phyloP scores from a whole-genome alignment of 2,329 filamentous ascomycete genomes.

The Penicillium vulpinum region DNA sequence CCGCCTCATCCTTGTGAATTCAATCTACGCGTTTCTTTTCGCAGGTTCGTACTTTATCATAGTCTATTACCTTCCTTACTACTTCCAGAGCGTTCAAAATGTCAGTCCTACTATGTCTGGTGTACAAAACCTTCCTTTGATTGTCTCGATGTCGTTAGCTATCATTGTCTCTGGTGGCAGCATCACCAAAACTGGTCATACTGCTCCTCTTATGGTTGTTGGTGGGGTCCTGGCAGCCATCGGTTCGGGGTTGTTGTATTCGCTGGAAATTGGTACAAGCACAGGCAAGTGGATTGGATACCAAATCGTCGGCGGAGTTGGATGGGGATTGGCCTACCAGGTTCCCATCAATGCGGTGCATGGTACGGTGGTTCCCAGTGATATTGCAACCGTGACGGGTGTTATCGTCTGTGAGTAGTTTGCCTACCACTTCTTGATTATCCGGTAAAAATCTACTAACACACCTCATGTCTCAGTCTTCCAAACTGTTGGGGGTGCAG shows the following conservation, averaged over 20 bases:
- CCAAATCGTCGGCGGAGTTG: conserved; percentile 35
- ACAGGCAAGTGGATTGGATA: conserved; percentile 42
- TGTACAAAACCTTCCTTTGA: conserved; percentile 46
- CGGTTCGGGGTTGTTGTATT: conserved; percentile 36
- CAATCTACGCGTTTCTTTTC: conserved; percentile 32
- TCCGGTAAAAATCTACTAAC: neutral
- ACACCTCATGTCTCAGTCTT: neutral
- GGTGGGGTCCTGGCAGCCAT: conserved; percentile 27
- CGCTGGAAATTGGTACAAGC: conserved; percentile 28
- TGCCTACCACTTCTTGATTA: neutral
- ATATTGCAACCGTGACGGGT: neutral
- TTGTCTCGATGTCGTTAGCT: conserved; percentile 34
- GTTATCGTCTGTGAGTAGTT: neutral
- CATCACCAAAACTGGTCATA: conserved; percentile 28
- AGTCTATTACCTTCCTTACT: conserved; percentile 51
- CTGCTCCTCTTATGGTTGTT: conserved; percentile 27
- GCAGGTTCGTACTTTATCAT: conserved; percentile 38
- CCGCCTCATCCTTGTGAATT: conserved; percentile 26
- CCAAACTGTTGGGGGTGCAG: conserved; percentile 7
- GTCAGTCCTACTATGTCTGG: conserved; percentile 39
- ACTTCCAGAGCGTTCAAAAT: conserved; percentile 46
- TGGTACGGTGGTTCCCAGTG: neutral
- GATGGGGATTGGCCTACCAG: conserved; percentile 25
- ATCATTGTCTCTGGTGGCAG: conserved; percentile 26
- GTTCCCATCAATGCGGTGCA: conserved; percentile 27